Evolutionary conservation across 208 protist species (phyloP).

Genomic region (Crithidia sp.): DNA sequence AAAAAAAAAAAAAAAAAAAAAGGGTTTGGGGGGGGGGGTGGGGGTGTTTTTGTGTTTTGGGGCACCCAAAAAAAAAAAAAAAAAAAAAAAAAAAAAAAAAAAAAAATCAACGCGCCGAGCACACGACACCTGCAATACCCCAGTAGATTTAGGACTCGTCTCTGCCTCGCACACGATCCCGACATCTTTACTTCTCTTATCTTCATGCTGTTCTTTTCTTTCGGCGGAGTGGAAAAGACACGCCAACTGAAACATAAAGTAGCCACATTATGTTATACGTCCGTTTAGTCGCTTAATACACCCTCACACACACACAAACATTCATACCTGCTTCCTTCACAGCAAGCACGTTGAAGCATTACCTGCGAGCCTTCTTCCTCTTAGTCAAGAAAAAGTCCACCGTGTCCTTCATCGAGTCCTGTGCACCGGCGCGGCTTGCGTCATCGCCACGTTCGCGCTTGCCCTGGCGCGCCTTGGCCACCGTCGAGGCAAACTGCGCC

Average conservation of each 20-base stretch:
- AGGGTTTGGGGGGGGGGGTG: no score
- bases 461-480: constrained; percentile 67
- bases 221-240: no score
- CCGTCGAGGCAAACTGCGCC: constrained; percentile 66
- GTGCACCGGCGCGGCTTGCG: constrained; percentile 1
- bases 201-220: no score
- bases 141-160: no score
- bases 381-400: constrained; percentile 81
- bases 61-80: no score
- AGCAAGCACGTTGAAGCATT: not conserved
- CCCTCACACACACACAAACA: not conserved
- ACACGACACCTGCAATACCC: no score
- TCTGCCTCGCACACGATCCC: no score
- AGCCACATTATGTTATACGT: not conserved
- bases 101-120: not conserved
- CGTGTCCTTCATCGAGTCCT: constrained; percentile 36
- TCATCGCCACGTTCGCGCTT: constrained; percentile 29
- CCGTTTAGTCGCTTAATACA: constrained; percentile 7
- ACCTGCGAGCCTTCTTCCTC: constrained; percentile 24
- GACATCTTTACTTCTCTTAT: no score
- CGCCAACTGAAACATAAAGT: not conserved
- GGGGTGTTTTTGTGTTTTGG: no score
- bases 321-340: not conserved
- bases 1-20: not conserved
- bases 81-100: no score